A percentile compares a stretch with the other conserved stretches of the same genome.
These are phyloP conservation scores for Carex kokanica DNA, from an alignment of 176 grass and related monocot species.

Conservation along the genomic window DNA sequence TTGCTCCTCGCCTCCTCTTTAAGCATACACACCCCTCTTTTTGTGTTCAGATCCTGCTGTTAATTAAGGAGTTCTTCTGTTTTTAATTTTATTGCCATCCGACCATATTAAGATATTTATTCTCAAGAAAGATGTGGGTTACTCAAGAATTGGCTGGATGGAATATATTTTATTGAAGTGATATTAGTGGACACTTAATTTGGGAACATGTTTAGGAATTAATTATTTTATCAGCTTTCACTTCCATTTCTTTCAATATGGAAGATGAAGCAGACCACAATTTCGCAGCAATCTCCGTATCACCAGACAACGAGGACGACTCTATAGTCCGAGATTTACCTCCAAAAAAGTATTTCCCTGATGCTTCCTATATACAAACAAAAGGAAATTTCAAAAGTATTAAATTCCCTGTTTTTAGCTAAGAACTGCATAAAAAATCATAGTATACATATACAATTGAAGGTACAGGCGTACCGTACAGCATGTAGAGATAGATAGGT, in stretches of 20 bases:
- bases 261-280: constrained; percentile 62
- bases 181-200: not conserved
- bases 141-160: not conserved
- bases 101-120: too few species aligned
- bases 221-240: constrained; percentile 9
- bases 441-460: not conserved
- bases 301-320: constrained; percentile 53
- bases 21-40: too few species aligned
- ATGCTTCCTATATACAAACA: constrained; percentile 50
- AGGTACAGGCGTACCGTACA: not conserved
- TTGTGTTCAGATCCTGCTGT: not conserved
- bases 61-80: too few species aligned
- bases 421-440: not conserved
- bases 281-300: constrained; percentile 46
- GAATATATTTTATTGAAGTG: not conserved
- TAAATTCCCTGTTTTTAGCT: not conserved
- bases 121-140: not conserved
- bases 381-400: not conserved
- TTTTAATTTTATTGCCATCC: too few species aligned
- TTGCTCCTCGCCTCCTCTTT: too few species aligned
- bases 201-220: not conserved
- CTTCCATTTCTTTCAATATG: constrained; percentile 49
- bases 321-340: constrained; percentile 57
- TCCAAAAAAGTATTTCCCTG: constrained; percentile 86
- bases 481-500: not conserved